Percentiles rank a stretch among this genome's conserved stretches.
Conservation (phyloP, 805 yeast genomes). For the Candida bentonensis region DNA sequence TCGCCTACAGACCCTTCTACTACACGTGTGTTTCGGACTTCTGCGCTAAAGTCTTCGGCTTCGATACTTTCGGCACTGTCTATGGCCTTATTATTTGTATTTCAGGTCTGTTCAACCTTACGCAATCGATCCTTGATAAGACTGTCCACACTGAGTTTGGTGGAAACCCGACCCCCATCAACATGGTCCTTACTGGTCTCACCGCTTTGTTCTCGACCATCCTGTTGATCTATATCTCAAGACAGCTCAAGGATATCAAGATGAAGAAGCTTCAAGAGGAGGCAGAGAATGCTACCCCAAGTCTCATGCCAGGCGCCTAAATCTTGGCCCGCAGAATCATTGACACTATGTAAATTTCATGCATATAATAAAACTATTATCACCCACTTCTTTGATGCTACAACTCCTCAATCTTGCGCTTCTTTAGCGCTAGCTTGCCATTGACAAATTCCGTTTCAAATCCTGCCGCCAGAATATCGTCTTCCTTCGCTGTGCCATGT, state of each 20-base stretch:
- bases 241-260: conserved; percentile 29
- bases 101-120: conserved; percentile 67
- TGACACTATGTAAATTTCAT: neutral
- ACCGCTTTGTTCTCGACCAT: conserved; percentile 22
- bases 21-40: conserved; percentile 88
- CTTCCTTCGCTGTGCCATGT: conserved; percentile 43
- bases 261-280: conserved; percentile 45
- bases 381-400: neutral
- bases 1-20: conserved; percentile 78
- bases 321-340: neutral
- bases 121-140: conserved; percentile 56
- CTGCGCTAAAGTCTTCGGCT: conserved; percentile 87
- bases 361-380: neutral
- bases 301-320: conserved; percentile 17
- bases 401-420: neutral
- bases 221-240: conserved; percentile 18
- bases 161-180: conserved; percentile 73
- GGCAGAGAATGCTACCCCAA: conserved; percentile 43
- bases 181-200: conserved; percentile 35
- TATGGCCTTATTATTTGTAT: conserved; percentile 77
- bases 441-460: conserved; percentile 57
- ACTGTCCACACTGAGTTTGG: conserved; percentile 53
- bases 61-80: conserved; percentile 79
- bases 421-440: conserved; percentile 52
- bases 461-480: conserved; percentile 55